Base-by-base conservation (phyloP, 2,329 filamentous ascomycete genomes). In the Hypomyces perniciosus region DNA sequence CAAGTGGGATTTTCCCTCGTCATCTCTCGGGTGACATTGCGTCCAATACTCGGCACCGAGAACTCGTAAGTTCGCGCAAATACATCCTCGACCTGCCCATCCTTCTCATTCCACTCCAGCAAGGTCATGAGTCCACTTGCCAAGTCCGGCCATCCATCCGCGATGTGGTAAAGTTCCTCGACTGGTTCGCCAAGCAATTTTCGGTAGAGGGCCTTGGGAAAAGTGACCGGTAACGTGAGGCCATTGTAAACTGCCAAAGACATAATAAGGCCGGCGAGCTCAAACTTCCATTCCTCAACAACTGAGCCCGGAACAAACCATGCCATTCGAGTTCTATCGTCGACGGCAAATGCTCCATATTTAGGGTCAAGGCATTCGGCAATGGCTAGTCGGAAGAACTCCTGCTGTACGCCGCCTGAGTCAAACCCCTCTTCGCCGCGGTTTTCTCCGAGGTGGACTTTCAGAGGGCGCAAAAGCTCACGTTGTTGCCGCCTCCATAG, bases 161-260 rank as follows among this genome's bases (percentile, higher is more conserved):
- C 75, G 55, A 97, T 90, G 63, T 91, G 84, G 43, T 89, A 80
- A 2, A 93, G 72, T 51, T 84, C 79, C 33, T 81, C 81, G 12
- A 87, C 81, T 7, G 84, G 81, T 52, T 85, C 74, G 7, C 80
- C 82, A 1, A 95, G 74, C 1, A 97, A 76, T 59, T 88, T 88
- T 48, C 83, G 79, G 68, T 99, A 99, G 4, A 99, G 78, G 0
- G 85, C 88, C 51, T 82, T 79, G 1, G 93, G 93, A 54, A 99
- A 93, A 1, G 86, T 95, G 39, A 97, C 79, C 0, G 93, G 93
- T 1, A 99, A 74, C 0, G 91, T 96, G 27, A 97, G 75, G 1
- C 92, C 92, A 58, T 99, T 99, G 70, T 93, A 96, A 4, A 97
- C 73, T 5, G 93, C 93, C 13, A 99, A 76, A 1, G 88, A 95